Evolutionary conservation across 164 flowering plant species (phyloP).

Genomic region (Amborella trichopoda): DNA sequence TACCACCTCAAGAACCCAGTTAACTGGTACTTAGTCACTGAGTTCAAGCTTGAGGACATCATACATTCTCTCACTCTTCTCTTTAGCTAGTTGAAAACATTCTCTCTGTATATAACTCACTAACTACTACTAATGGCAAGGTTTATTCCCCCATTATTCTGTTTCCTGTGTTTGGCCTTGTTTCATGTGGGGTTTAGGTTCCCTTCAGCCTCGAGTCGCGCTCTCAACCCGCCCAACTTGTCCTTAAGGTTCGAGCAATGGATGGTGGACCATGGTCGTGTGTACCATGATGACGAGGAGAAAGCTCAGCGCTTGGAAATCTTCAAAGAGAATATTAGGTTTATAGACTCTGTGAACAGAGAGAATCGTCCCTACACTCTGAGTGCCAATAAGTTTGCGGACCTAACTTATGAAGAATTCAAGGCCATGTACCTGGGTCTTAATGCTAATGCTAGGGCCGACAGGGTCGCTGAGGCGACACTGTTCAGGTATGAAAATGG

Average conservation of each 20-base stretch:
- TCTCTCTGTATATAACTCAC: conserved; percentile 7
- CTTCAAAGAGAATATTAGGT: conserved; percentile 37
- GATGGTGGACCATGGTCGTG: conserved; percentile 17
- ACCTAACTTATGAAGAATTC: conserved; percentile 18
- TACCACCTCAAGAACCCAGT: too few species aligned
- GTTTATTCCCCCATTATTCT: conserved; percentile 7
- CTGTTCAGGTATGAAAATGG: conserved; percentile 4
- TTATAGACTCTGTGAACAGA: conserved; percentile 39
- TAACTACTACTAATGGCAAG: background rate
- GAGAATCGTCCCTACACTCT: conserved; percentile 29
- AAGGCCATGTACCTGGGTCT: conserved; percentile 10
- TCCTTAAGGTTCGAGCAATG: conserved; percentile 31
- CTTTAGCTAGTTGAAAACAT: background rate
- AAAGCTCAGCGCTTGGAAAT: conserved; percentile 32
- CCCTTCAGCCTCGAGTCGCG: background rate
- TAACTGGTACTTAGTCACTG: too few species aligned
- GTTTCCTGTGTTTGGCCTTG: conserved; percentile 6
- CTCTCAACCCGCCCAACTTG: conserved; percentile 10
- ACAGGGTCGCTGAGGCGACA: background rate
- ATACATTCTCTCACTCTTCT: conserved; percentile 2
- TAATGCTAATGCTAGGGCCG: background rate
- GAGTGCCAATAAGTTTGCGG: conserved; percentile 24
- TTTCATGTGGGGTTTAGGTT: too few species aligned
- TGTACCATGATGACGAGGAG: conserved; percentile 20
- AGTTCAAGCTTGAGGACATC: too few species aligned